phyloP scores from a whole-genome alignment of 2,329 filamentous ascomycete genomes.

The Fusarium caatingaense region DNA sequence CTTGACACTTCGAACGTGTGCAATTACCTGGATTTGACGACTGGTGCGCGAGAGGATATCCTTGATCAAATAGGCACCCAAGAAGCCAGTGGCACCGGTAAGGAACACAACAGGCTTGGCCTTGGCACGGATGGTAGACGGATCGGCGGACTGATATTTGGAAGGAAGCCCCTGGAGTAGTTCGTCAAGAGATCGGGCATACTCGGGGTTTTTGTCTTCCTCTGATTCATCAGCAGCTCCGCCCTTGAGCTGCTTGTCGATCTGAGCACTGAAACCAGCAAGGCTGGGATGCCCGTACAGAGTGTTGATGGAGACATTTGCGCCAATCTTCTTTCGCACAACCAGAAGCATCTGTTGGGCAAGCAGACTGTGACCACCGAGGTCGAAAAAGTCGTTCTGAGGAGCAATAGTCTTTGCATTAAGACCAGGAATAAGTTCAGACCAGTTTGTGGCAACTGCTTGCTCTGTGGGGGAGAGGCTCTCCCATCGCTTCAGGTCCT shows the following conservation, averaged over 20 bases:
- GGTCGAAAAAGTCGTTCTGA: slow-evolving; percentile 52
- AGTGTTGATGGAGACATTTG: slow-evolving; percentile 48
- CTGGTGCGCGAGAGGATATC: slow-evolving; percentile 71
- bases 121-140: slow-evolving; percentile 48
- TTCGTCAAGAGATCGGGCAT: slow-evolving; percentile 64
- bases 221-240: slow-evolving; percentile 35
- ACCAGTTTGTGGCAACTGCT: slow-evolving; percentile 71
- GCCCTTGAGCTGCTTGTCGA: slow-evolving; percentile 46
- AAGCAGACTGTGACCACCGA: slow-evolving; percentile 60
- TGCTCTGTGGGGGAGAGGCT: slow-evolving; percentile 52
- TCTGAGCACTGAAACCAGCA: slow-evolving; percentile 45
- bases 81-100: slow-evolving; percentile 83
- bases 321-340: slow-evolving; percentile 47
- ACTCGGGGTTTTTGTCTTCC: slow-evolving; percentile 62
- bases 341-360: slow-evolving; percentile 81
- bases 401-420: slow-evolving; percentile 71
- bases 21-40: slow-evolving; percentile 65
- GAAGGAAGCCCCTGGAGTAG: slow-evolving; percentile 62
- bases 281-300: slow-evolving; percentile 49
- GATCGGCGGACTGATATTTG: slow-evolving; percentile 50
- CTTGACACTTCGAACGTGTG: slow-evolving; percentile 76
- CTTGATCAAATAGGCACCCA: slow-evolving; percentile 82
- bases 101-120: slow-evolving; percentile 74
- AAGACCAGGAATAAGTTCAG: slow-evolving; percentile 73
- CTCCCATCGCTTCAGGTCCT: slow-evolving; percentile 65